phyloP scores from a whole-genome alignment of 805 yeast genomes.

The Metschnikowia noctiluminum region DNA sequence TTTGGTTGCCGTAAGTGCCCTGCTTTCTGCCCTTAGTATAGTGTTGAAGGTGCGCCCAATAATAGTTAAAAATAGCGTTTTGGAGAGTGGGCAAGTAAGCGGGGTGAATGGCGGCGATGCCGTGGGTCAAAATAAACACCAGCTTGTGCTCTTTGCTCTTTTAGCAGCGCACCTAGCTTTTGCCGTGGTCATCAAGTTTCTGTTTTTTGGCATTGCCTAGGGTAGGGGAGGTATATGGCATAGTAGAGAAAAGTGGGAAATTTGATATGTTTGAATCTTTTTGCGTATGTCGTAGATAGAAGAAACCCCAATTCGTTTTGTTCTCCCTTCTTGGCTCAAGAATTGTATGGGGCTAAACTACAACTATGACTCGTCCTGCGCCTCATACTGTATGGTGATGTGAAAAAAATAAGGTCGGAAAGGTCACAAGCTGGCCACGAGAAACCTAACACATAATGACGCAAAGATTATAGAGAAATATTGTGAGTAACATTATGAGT shows the following conservation, averaged over 20 bases:
- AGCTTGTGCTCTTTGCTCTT: constrained; percentile 38
- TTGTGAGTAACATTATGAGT: no score
- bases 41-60: constrained; percentile 43
- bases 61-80: constrained; percentile 27
- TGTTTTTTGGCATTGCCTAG: constrained; percentile 44
- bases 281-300: no score
- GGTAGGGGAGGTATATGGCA: background rate
- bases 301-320: no score
- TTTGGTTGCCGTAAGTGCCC: constrained; percentile 57
- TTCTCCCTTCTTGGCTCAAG: no score
- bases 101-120: constrained; percentile 30
- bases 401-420: no score
- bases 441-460: no score
- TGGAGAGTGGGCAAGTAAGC: background rate
- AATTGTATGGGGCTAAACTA: no score
- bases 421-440: no score
- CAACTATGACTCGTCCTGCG: no score
- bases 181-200: constrained; percentile 61
- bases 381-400: no score
- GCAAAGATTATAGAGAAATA: no score
- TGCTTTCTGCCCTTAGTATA: constrained; percentile 57
- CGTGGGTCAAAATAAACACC: constrained; percentile 25
- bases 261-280: no score
- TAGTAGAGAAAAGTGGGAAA: background rate
- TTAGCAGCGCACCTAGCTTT: constrained; percentile 52